These are phyloP conservation scores for Barnettozyma botsteinii DNA, from an alignment of 805 yeast species.

Conservation along the genomic window DNA sequence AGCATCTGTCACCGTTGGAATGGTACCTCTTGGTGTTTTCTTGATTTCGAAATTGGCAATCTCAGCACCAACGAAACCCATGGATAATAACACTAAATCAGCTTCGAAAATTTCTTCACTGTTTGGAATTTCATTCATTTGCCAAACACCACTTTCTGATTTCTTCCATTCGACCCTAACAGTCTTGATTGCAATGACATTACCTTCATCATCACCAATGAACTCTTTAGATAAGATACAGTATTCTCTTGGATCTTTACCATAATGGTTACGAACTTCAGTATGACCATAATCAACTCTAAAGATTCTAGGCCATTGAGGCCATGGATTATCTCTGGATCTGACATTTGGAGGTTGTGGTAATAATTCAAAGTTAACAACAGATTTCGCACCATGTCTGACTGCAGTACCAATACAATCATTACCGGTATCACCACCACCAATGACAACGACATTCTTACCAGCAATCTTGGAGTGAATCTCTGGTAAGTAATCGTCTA, in stretches of 20 bases:
- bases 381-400: slow-evolving; percentile 95
- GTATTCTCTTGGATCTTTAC: slow-evolving; percentile 96
- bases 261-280: slow-evolving; percentile 91
- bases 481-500: slow-evolving; percentile 73
- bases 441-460: slow-evolving; percentile 91
- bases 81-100: slow-evolving; percentile 85
- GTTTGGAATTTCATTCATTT: slow-evolving; percentile 96
- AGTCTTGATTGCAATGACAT: slow-evolving; percentile 91
- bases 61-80: slow-evolving; percentile 98
- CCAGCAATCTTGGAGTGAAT: slow-evolving; percentile 69
- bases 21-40: slow-evolving; percentile 82
- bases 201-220: slow-evolving; percentile 90
- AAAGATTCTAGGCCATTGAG: slow-evolving; percentile 98
- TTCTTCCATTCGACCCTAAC: slow-evolving; percentile 98
- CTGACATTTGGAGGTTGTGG: slow-evolving; percentile 87
- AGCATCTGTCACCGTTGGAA: slow-evolving; percentile 48
- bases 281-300: slow-evolving; percentile 97
- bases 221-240: slow-evolving; percentile 93
- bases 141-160: slow-evolving; percentile 96
- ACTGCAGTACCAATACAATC: slow-evolving; percentile 97
- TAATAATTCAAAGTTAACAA: slow-evolving; percentile 86
- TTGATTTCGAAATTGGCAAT: slow-evolving; percentile 60
- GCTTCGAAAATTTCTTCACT: slow-evolving; percentile 94
- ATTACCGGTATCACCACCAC: slow-evolving; percentile 99
- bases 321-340: slow-evolving; percentile 98